Conservation (phyloP, 768 basidiomycete species). For the Clitopilus hobsonii region DNA sequence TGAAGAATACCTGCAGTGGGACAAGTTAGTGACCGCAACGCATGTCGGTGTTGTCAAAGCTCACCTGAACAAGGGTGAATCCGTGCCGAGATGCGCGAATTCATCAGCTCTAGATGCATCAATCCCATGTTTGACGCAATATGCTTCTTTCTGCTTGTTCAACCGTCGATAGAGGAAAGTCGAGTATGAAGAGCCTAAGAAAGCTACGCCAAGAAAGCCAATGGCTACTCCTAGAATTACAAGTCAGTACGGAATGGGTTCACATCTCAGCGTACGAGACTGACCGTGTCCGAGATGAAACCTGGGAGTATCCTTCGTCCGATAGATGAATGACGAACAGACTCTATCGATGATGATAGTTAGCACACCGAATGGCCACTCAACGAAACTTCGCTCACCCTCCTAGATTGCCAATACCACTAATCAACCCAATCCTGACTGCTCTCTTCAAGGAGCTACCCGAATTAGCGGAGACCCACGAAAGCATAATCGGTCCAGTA, state of each 20-base stretch:
- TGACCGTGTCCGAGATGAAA: conserved; percentile 22
- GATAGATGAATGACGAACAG: conserved; percentile 24
- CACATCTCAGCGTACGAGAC: neutral
- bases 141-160: conserved; percentile 35
- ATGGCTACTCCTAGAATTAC: conserved; percentile 4
- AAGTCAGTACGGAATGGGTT: neutral
- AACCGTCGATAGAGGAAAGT: conserved; percentile 35
- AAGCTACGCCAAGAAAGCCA: conserved; percentile 22
- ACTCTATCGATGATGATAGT: conserved; percentile 22
- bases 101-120: conserved; percentile 23
- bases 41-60: too few species aligned
- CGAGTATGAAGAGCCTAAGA: conserved; percentile 26
- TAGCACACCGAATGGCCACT: neutral
- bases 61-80: conserved; percentile 42
- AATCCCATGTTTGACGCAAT: conserved; percentile 31
- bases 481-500: conserved; percentile 31
- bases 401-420: conserved; percentile 44
- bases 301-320: conserved; percentile 20
- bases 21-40: too few species aligned
- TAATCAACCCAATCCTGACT: conserved; percentile 40
- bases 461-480: conserved; percentile 45
- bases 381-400: conserved; percentile 10
- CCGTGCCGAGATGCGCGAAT: conserved; percentile 35
- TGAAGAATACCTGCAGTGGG: too few species aligned
- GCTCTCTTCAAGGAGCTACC: conserved; percentile 47